Base-by-base conservation (phyloP, 2,329 filamentous ascomycete species). In the Fusarium coffeatum region DNA sequence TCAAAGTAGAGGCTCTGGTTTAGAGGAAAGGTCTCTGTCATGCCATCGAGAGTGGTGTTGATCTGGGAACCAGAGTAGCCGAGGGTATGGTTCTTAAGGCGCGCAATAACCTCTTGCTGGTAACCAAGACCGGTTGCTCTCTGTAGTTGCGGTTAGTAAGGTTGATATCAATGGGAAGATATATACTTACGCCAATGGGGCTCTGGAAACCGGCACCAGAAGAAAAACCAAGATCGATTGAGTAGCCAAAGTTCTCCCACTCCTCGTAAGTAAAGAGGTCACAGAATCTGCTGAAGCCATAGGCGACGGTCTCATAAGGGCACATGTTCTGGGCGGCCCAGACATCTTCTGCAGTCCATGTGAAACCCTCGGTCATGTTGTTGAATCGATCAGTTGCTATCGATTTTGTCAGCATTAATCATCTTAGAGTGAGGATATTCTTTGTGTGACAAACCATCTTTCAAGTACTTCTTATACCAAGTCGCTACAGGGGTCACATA, bases 1-100 rank as follows among this genome's bases (percentile, higher is more conserved):
- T 94, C 92, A 51, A 94, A 87, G 78, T 93, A 93, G 18, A 94
- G 83, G 23, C 83, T 86, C 76, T 94, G 92, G 75, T 93, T 87
- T 6, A 92, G 80, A 0, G 92, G 92, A 77, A 94, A 94, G 0
- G 91, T 94, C 37, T 82, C 82, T 1, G 85, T 85, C 78, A 86
- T 92, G 75, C 84, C 87, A 80, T 92, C 90, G 30, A 93, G 85
- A 0, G 91, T 93, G n/a, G 86, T 83, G 76, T 93, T 93, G 80
- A 89, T 87, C 72, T 89, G 86, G 1, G 86, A 88, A 27, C 83
- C 83, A 0, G 85, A 86, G 74, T 88, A 88, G 16, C 83, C 85
- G 5, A 89, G 78, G 0, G 86, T 88, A 73, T 92, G 90, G 76
- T 92, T 90, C 70, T 88, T 83, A 25, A 94, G 85, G 23, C 92